Base-by-base conservation (phyloP, 2,329 filamentous ascomycete genomes). In the Colletotrichum sp. region DNA sequence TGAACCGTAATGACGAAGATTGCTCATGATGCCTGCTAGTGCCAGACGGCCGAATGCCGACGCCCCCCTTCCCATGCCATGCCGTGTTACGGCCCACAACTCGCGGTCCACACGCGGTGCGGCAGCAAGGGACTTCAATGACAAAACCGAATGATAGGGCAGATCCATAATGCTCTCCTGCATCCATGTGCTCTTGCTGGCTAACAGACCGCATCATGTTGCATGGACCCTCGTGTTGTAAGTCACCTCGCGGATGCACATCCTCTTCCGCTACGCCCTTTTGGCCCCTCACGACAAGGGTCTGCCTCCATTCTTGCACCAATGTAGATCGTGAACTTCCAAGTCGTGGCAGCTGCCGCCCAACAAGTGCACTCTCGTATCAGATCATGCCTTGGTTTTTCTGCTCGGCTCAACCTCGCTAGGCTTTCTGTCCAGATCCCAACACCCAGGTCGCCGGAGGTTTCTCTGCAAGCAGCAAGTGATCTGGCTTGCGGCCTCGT, bases 1-100 rank as follows among this genome's bases (percentile, higher is more conserved):
- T 68, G 49, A 65, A 44, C 59, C 44, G 70, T 25, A 19, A 76
- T 69, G 74, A 73, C 29, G 63, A 72, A 55, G 57, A 57, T 36
- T 62, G 30, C 59, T 57, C 52, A 67, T 34, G 44, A 68, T 68
- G 69, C 57, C 59, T 76, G 69, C 73, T 49, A 34, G 57, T 72
- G 62, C 19, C 19, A 29, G 29, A 55, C 63, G 69, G 39, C 55
- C 63, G 63, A 63, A 72, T 68, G 39, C 61, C 72, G 57, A 67
- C 69, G 52, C 39, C 69, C 69, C 30, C 55, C 44, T 16, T 49
- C 16, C 34, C 63, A 63, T 63, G 39, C 63, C 63, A 52, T 68
- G 62, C 69, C 69, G 39, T 75, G 68, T n/a, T 52, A 44, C 52
- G 63, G 69, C 61, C 63, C 49, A 66, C 49, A 63, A 32, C 49